Evolutionary conservation across 257 asterid species (phyloP).

Genomic region (Scutellaria galericulata): DNA sequence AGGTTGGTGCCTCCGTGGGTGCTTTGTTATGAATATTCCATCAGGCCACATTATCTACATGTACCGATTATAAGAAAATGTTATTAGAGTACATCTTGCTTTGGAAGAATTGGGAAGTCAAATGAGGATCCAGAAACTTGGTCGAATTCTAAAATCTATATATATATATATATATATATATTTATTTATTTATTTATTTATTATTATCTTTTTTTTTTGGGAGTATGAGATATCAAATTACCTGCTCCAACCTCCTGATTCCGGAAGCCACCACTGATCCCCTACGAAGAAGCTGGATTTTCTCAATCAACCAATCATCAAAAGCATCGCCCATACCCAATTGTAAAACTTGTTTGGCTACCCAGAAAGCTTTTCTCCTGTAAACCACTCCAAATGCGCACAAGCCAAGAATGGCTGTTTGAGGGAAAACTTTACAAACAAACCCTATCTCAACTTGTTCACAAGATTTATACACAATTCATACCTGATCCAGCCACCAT

Average conservation of each 20-base stretch:
- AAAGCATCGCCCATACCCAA: conserved; percentile 99
- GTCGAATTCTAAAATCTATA: not conserved
- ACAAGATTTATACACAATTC: conserved; percentile 30
- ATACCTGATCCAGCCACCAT: conserved; percentile 99
- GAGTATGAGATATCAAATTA: conserved; percentile 36
- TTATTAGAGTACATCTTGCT: conserved; percentile 24
- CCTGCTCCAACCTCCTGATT: conserved; percentile 87
- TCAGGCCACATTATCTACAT: conserved; percentile 93
- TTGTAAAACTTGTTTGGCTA: conserved; percentile 93
- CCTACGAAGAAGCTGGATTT: conserved; percentile 82
- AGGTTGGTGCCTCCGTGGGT: conserved; percentile 77
- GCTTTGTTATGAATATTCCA: conserved; percentile 94
- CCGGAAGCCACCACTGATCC: conserved; percentile 94
- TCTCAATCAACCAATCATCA: conserved; percentile 97
- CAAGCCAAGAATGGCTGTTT: conserved; percentile 31
- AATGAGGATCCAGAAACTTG: conserved; percentile 23
- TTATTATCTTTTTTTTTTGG: too few species aligned
- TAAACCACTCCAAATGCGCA: conserved; percentile 37
- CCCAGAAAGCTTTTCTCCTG: conserved; percentile 99
- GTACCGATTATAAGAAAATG: conserved; percentile 31
- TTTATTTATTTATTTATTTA: too few species aligned
- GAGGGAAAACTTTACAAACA: conserved; percentile 24
- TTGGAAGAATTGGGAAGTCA: conserved; percentile 14
- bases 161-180: too few species aligned
- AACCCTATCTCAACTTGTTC: conserved; percentile 29